A percentile compares a stretch with the other conserved stretches of the same genome.
These are phyloP conservation scores for Coemansia sp. DNA, from an alignment of 192 early-diverging fungal species.

Conservation along the genomic window DNA sequence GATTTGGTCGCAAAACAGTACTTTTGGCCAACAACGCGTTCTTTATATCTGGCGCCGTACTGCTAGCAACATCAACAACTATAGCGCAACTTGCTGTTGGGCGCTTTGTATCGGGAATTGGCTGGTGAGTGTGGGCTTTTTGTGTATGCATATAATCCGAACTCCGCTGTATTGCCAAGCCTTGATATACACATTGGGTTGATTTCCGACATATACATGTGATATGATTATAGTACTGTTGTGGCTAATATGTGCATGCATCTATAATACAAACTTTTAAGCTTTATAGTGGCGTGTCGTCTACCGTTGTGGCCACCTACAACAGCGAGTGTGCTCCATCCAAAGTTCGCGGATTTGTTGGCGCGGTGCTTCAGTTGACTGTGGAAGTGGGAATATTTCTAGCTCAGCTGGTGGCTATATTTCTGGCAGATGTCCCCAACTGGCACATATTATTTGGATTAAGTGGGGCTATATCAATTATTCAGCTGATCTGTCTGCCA, in stretches of 20 bases:
- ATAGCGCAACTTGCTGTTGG: constrained; percentile 65
- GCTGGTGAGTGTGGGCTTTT: constrained; percentile 32
- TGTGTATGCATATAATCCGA: background rate
- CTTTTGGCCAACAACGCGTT: constrained; percentile 67
- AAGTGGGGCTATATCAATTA: constrained; percentile 59
- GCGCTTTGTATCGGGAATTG: constrained; percentile 71
- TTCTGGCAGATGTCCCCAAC: constrained; percentile 54
- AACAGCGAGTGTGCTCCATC: constrained; percentile 75
- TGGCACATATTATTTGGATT: constrained; percentile 74
- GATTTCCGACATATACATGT: background rate
- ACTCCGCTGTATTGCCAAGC: background rate
- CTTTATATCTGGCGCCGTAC: constrained; percentile 65
- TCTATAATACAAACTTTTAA: background rate
- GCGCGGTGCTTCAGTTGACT: constrained; percentile 69
- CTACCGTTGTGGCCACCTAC: constrained; percentile 65
- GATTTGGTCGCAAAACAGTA: constrained; percentile 62
- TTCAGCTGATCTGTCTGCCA: constrained; percentile 57
- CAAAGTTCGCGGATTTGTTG: constrained; percentile 64
- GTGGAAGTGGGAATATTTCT: constrained; percentile 77
- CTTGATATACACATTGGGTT: background rate
- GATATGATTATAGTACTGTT: background rate
- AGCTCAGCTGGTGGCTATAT: constrained; percentile 61
- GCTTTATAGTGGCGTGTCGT: constrained; percentile 61
- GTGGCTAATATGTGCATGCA: background rate
- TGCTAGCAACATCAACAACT: constrained; percentile 61